Conservation (phyloP, 176 grass and related monocot species). For the Carex littledalei region DNA sequence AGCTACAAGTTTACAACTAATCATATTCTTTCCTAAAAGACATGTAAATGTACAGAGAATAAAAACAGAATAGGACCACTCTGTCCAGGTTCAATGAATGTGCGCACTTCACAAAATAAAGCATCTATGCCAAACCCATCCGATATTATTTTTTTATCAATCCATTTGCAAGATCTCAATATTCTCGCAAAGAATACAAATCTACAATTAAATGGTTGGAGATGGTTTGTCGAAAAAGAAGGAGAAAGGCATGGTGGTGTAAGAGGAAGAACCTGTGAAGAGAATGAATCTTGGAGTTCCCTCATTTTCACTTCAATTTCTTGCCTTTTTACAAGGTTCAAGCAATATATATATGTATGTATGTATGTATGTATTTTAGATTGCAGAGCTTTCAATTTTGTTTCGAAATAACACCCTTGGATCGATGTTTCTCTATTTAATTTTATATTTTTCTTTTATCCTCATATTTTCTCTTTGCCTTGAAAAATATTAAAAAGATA, state of each 20-base stretch:
- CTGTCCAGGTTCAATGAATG: slow-evolving; percentile 2
- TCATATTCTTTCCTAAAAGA: neutral
- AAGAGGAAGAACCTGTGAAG: neutral
- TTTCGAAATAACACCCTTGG: too few relatives aligned
- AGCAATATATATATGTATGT: neutral
- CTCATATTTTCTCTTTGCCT: neutral
- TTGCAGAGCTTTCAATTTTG: neutral
- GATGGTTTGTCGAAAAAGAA: neutral
- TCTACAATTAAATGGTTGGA: neutral
- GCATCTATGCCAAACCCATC: neutral
- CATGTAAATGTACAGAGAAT: neutral
- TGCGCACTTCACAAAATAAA: neutral
- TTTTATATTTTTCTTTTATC: neutral
- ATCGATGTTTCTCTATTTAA: too few relatives aligned
- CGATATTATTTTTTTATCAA: neutral
- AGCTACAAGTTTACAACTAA: neutral
- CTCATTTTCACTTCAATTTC: slow-evolving; percentile 3
- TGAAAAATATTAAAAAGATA: neutral
- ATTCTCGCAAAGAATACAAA: neutral
- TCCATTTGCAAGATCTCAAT: neutral
- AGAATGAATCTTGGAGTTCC: neutral
- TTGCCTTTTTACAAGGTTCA: neutral
- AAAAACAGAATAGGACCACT: neutral
- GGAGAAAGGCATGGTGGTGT: neutral
- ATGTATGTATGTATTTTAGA: too few relatives aligned